phyloP scores from a whole-genome alignment of 495 filamentous ascomycete species.

The Mytilinidion resinicola region DNA sequence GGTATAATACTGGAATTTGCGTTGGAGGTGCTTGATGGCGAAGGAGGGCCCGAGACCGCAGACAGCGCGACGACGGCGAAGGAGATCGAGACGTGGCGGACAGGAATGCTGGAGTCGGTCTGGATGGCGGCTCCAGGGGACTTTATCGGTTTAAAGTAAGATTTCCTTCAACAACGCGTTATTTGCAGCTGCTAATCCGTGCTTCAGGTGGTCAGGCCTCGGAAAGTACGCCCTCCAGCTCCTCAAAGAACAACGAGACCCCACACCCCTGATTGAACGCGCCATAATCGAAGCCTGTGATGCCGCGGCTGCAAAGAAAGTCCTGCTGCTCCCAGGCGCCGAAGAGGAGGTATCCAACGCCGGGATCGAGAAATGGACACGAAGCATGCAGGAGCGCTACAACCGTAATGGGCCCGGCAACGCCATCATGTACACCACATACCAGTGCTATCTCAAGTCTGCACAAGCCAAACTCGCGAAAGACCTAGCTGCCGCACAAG shows the following conservation, averaged over 20 bases:
- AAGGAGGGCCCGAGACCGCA: constrained; percentile 34
- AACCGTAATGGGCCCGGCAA: constrained; percentile 52
- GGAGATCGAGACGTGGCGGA: constrained; percentile 67
- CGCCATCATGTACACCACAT: constrained; percentile 67
- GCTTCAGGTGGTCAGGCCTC: constrained; percentile 66
- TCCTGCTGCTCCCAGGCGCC: constrained; percentile 80
- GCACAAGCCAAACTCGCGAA: constrained; percentile 56
- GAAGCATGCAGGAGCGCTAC: constrained; percentile 68
- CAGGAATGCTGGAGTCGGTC: constrained; percentile 71
- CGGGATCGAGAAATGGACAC: constrained; percentile 81
- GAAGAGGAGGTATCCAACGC: constrained; percentile 76
- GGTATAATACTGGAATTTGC: constrained; percentile 77
- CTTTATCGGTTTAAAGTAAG: constrained; percentile 79
- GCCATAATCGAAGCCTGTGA: constrained; percentile 74
- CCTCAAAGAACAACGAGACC: constrained; percentile 43
- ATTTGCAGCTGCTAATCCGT: neutral
- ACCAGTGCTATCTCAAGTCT: constrained; percentile 78
- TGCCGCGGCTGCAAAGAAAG: constrained; percentile 60
- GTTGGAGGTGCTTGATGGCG: constrained; percentile 60
- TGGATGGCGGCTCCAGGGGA: constrained; percentile 66
- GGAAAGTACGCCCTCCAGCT: constrained; percentile 61
- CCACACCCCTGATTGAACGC: neutral
- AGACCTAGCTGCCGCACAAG: constrained; percentile 59
- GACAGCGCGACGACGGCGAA: constrained; percentile 36
- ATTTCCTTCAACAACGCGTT: constrained; percentile 2